Evolutionary conservation across 306 rosid genomes (phyloP).

Genomic region (Ochetophila trinervis): DNA sequence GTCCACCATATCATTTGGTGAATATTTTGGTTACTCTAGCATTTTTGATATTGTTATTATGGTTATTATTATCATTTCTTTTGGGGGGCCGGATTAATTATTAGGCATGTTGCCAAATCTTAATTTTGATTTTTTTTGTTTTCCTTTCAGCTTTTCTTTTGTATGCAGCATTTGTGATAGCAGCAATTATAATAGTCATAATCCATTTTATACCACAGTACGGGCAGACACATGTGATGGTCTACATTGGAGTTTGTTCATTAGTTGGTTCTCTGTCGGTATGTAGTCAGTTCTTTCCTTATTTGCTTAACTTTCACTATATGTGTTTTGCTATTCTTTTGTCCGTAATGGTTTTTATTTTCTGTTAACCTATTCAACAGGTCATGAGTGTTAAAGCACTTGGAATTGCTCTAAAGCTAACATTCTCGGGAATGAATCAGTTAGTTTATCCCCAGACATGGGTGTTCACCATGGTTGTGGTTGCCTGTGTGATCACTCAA

Average conservation of each 20-base stretch:
- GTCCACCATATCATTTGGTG: no score
- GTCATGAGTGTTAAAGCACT: conserved; percentile 97
- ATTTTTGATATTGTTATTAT: no score
- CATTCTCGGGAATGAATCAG: conserved; percentile 89
- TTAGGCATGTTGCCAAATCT: not conserved
- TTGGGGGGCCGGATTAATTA: not conserved
- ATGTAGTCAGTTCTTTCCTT: conserved; percentile 29
- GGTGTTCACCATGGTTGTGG: conserved; percentile 71
- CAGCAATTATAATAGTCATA: conserved; percentile 68
- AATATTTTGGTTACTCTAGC: no score
- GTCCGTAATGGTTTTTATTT: conserved; percentile 9
- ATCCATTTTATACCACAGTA: conserved; percentile 71
- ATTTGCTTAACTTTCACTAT: conserved; percentile 1
- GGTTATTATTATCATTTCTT: not conserved
- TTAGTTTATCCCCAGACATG: conserved; percentile 84
- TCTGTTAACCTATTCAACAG: conserved; percentile 43
- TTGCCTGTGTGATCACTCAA: conserved; percentile 81
- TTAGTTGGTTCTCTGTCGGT: conserved; percentile 92
- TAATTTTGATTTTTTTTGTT: conserved; percentile 13
- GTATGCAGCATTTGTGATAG: conserved; percentile 66
- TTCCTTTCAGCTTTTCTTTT: conserved; percentile 61
- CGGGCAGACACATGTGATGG: conserved; percentile 97
- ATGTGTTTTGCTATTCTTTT: conserved; percentile 4
- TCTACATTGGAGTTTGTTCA: conserved; percentile 89
- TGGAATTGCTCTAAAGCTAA: conserved; percentile 90